Percentiles rank a stretch among this genome's conserved stretches.
These are phyloP conservation scores for Annulohypoxylon maeteangense DNA, from an alignment of 495 filamentous ascomycete genomes.

Conservation along the genomic window DNA sequence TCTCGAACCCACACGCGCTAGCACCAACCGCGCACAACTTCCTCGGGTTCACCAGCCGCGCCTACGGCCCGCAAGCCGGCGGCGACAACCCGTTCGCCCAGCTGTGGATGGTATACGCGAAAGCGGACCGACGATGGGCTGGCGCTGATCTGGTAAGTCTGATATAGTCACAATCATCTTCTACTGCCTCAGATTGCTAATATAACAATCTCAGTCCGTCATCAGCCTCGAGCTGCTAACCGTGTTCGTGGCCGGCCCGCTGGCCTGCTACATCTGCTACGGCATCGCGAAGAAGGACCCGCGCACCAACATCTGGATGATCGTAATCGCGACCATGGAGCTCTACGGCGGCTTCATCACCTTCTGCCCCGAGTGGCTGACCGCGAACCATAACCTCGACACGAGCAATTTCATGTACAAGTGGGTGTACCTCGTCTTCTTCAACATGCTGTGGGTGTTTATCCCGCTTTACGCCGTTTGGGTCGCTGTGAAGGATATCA, in stretches of 20 bases:
- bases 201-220: constrained; percentile 60
- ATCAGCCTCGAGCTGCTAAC: constrained; percentile 88
- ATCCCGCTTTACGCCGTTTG: constrained; percentile 81
- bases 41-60: constrained; percentile 57
- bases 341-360: constrained; percentile 97
- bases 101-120: constrained; percentile 93
- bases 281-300: constrained; percentile 67
- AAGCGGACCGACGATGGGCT: constrained; percentile 86
- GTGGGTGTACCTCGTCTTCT: constrained; percentile 90
- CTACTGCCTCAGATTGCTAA: constrained; percentile 8
- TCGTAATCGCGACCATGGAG: constrained; percentile 88
- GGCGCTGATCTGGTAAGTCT: constrained; percentile 71
- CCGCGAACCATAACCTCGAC: constrained; percentile 77
- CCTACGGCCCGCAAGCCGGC: constrained; percentile 80
- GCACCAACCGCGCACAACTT: constrained; percentile 57
- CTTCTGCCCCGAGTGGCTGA: constrained; percentile 93
- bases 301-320: constrained; percentile 74
- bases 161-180: neutral
- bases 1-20: constrained; percentile 42
- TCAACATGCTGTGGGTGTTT: constrained; percentile 90
- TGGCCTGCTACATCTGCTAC: constrained; percentile 77
- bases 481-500: constrained; percentile 70
- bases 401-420: constrained; percentile 85
- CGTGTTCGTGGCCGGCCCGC: constrained; percentile 78
- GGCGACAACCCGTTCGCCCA: constrained; percentile 67